Evolutionary conservation across 495 filamentous ascomycete genomes (phyloP).

Genomic region (Xylaria bambusicola): DNA sequence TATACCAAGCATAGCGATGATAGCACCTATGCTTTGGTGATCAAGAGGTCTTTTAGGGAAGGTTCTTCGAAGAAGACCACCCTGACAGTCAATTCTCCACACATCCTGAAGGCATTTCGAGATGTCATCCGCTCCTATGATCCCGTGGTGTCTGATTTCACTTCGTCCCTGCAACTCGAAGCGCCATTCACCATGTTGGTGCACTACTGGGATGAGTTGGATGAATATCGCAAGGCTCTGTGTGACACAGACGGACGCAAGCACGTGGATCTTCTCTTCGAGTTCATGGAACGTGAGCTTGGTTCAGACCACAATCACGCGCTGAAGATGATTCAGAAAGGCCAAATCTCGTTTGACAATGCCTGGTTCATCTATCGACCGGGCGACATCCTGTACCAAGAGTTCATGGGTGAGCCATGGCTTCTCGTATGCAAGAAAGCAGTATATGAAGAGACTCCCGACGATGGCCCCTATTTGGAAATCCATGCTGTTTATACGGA

Average conservation of each 20-base stretch:
- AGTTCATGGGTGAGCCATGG: conserved; percentile 33
- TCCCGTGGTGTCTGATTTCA: conserved; percentile 36
- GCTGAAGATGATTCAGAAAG: conserved; percentile 30
- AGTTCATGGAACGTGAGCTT: conserved; percentile 37
- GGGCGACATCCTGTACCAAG: conserved; percentile 31
- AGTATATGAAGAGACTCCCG: conserved; percentile 24
- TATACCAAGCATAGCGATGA: conserved; percentile 20
- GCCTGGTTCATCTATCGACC: conserved; percentile 45
- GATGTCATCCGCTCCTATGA: conserved; percentile 43
- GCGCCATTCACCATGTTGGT: conserved; percentile 31
- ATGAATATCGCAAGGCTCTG: conserved; percentile 27
- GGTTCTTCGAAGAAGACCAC: conserved; percentile 32
- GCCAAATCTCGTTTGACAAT: conserved; percentile 32
- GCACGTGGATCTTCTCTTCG: conserved; percentile 38
- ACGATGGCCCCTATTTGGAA: conserved; percentile 28
- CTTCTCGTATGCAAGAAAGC: conserved; percentile 32
- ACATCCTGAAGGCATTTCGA: conserved; percentile 39
- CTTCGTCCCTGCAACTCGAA: conserved; percentile 32
- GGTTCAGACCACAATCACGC: conserved; percentile 29
- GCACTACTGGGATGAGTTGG: conserved; percentile 38
- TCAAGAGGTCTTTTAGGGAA: conserved; percentile 31
- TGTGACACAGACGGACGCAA: conserved; percentile 29
- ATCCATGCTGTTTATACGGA: conserved; percentile 30
- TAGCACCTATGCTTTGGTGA: conserved; percentile 38
- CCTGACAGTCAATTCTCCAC: conserved; percentile 47